Evolutionary conservation across 2,329 filamentous ascomycete genomes (phyloP).

Genomic region (Sporothrix variecibatus): DNA sequence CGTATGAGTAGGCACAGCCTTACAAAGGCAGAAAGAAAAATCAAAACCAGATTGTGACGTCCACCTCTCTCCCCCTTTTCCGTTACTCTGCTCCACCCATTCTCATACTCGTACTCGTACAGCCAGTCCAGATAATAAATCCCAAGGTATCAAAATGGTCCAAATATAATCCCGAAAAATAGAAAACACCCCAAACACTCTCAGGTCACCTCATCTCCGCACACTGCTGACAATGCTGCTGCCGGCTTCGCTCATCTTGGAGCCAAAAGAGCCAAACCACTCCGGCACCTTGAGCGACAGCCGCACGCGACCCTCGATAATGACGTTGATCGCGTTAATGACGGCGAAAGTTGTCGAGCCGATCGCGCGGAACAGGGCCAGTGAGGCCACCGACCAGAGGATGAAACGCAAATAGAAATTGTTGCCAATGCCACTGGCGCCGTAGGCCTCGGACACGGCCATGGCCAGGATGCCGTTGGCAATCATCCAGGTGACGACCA

Average conservation of each 20-base stretch:
- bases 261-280: slow-evolving; percentile 48
- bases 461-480: slow-evolving; percentile 91
- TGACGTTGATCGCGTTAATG: slow-evolving; percentile 78
- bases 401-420: slow-evolving; percentile 94
- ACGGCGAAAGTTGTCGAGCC: slow-evolving; percentile 80
- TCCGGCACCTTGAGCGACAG: slow-evolving; percentile 58
- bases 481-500: slow-evolving; percentile 94
- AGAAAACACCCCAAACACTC: not conserved
- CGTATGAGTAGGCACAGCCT: not conserved
- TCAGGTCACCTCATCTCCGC: not conserved
- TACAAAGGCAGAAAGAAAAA: not conserved
- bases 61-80: not conserved
- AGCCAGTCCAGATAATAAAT: not conserved
- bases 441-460: slow-evolving; percentile 86
- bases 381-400: slow-evolving; percentile 82
- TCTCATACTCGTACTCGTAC: slow-evolving; percentile 15
- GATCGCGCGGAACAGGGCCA: slow-evolving; percentile 86
- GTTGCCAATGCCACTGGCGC: slow-evolving; percentile 66
- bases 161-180: not conserved
- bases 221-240: slow-evolving; percentile 23
- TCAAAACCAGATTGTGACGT: not conserved
- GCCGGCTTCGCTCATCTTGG: slow-evolving; percentile 16
- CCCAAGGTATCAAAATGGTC: not conserved
- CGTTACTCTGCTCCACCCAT: not conserved
- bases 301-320: slow-evolving; percentile 80